Evolutionary conservation across 2,329 filamentous ascomycete species (phyloP).

Genomic region (Pseudofabraea citricarpa): DNA sequence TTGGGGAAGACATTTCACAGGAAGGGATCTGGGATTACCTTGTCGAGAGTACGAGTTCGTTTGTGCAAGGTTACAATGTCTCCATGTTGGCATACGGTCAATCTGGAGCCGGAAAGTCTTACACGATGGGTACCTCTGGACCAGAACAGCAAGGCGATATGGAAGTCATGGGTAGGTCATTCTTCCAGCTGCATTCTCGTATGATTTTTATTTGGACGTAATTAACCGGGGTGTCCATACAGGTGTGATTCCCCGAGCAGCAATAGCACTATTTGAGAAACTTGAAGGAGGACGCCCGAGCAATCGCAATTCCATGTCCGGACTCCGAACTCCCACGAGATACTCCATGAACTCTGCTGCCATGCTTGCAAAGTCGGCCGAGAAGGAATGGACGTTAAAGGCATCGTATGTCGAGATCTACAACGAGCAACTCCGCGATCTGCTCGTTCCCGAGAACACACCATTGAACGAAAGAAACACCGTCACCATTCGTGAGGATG

Average conservation of each 20-base stretch:
- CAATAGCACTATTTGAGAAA: constrained; percentile 80
- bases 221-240: no score
- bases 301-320: constrained; percentile 66
- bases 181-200: no score
- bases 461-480: constrained; percentile 64
- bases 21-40: constrained; percentile 94
- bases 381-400: constrained; percentile 85
- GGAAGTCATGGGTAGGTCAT: constrained; percentile 69
- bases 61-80: constrained; percentile 96
- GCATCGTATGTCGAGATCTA: constrained; percentile 98
- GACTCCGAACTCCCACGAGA: constrained; percentile 72
- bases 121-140: constrained; percentile 96
- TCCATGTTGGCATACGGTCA: constrained; percentile 95
- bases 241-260: constrained; percentile 96
- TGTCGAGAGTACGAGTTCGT: constrained; percentile 81
- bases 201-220: no score
- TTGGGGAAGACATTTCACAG: constrained; percentile 76
- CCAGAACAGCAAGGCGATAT: constrained; percentile 69
- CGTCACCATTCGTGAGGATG: constrained; percentile 92
- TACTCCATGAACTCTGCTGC: constrained; percentile 53
- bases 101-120: constrained; percentile 95
- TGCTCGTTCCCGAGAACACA: constrained; percentile 73
- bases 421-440: constrained; percentile 90
- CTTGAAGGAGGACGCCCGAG: constrained; percentile 53
- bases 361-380: constrained; percentile 30